phyloP scores from a whole-genome alignment of 495 filamentous ascomycete genomes.

The Hypoxylon fuscum region DNA sequence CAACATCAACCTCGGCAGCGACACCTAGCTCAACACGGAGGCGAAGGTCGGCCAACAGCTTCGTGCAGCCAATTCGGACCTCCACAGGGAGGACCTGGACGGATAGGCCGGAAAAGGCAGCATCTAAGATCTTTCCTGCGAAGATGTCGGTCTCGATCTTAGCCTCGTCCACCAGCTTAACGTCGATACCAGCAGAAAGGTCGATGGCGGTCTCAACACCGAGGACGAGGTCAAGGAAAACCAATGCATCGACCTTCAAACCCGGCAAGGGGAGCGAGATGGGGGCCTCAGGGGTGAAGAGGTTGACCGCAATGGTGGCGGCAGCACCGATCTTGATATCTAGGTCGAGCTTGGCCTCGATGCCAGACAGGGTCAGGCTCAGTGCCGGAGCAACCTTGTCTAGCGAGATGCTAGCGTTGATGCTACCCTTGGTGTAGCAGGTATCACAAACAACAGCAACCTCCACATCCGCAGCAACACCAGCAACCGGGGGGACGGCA shows the following conservation, averaged over 20 bases:
- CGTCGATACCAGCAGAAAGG: slow-evolving; percentile 52
- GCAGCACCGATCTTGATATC: slow-evolving; percentile 45
- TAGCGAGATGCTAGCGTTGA: slow-evolving; percentile 46
- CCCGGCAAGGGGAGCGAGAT: slow-evolving; percentile 46
- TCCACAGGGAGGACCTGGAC: slow-evolving; percentile 46
- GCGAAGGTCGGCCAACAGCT: slow-evolving; percentile 43
- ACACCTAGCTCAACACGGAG: slow-evolving; percentile 44
- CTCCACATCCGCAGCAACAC: slow-evolving; percentile 36
- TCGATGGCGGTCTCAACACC: slow-evolving; percentile 51
- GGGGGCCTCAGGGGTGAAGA: slow-evolving; percentile 43
- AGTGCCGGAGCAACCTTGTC: slow-evolving; percentile 45
- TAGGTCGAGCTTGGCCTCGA: slow-evolving; percentile 51
- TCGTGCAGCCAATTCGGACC: slow-evolving; percentile 46
- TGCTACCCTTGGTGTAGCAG: slow-evolving; percentile 48
- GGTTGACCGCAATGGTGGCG: slow-evolving; percentile 49
- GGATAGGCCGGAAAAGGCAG: slow-evolving; percentile 39
- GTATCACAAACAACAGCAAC: slow-evolving; percentile 44
- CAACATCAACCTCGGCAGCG: slow-evolving; percentile 37
- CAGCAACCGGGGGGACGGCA: slow-evolving; percentile 29
- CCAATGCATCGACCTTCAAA: slow-evolving; percentile 48
- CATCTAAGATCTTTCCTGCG: slow-evolving; percentile 50
- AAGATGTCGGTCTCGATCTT: slow-evolving; percentile 50
- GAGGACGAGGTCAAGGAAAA: slow-evolving; percentile 53
- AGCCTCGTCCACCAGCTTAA: slow-evolving; percentile 50
- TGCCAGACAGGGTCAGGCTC: slow-evolving; percentile 42